Evolutionary conservation across 257 asterid genomes (phyloP), one percentile per base, ranked within the genome.

Genomic region (Galeopsis tetrahit): DNA sequence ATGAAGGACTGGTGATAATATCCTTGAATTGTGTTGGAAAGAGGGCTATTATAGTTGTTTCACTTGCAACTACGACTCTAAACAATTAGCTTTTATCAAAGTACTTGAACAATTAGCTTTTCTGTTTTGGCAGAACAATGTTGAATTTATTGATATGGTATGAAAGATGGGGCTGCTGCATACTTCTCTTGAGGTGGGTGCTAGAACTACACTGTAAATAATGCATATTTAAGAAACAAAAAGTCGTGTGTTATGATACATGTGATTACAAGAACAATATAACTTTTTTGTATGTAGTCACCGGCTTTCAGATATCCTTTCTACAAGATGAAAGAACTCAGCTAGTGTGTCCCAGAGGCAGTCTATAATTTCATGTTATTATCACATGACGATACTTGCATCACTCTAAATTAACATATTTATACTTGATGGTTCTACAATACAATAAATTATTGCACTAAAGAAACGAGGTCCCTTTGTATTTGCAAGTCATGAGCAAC

Each of bases 61-160:
- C 44, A 32, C 63, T 51, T 35, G n/a, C 60, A 53, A 53, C 5
- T 21, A 55, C 6, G 34, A 21, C 35, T 21, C 60, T 7, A 53
- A 3, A n/a, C 28, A 21, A 0, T 21, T 21, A 21, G 28, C 28
- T 42, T 71, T 32, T 43, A 3, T 58, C 7, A 7, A 57, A 58
- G 60, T 59, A 14, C 14, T 51, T 33, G 14, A 60, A 62, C 7
- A 62, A 38, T 14, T 38, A 62, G 49, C 10, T 32, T 31, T 62
- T 71, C 63, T 71, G 39, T 71, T 46, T 61, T 71, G 76, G 76
- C 76, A 71, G 69, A 60, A 60, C 68, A 48, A 61, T 46, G 51
- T 71, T 35, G 76, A 33, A 61, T 61, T 31, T 44, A 70, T 31
- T 70, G 68, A 42, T 70, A 42, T 70, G 59, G 17, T 32, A 31